These are phyloP conservation scores for Ascochyta pisi DNA, from an alignment of 2,329 filamentous ascomycete species.

Conservation along the genomic window DNA sequence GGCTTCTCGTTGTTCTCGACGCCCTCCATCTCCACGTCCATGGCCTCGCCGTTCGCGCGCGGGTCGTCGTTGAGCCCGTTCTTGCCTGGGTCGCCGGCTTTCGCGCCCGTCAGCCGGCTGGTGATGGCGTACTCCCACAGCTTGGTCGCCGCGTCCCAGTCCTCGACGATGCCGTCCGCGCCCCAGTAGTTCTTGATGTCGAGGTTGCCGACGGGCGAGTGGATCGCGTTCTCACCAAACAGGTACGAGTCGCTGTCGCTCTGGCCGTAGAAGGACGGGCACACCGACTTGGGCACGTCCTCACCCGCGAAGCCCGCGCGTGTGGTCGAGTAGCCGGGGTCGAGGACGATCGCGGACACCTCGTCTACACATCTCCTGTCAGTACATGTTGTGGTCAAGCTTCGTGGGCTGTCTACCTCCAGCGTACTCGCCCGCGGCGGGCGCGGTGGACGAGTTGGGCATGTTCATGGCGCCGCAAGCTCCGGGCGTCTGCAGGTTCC, in stretches of 20 bases:
- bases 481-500: constrained; percentile 20
- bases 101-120: constrained; percentile 81
- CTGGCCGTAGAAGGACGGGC: constrained; percentile 85
- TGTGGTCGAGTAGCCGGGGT: constrained; percentile 88
- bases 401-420: constrained; percentile 45
- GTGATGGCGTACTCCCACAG: constrained; percentile 94
- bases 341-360: constrained; percentile 94
- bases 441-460: constrained; percentile 47
- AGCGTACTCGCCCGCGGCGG: constrained; percentile 54
- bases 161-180: constrained; percentile 86
- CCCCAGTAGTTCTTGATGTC: constrained; percentile 93
- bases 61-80: constrained; percentile 79
- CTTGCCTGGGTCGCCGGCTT: constrained; percentile 71
- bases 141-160: constrained; percentile 90
- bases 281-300: constrained; percentile 92
- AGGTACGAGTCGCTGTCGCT: constrained; percentile 60
- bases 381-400: constrained; percentile 16
- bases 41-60: constrained; percentile 62
- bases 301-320: constrained; percentile 97
- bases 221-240: constrained; percentile 90
- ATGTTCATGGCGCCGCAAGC: constrained; percentile 43
- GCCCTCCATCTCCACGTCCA: constrained; percentile 62
- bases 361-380: constrained; percentile 70
- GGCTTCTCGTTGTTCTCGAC: constrained; percentile 72
- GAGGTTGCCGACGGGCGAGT: constrained; percentile 75